A percentile compares a stretch with the other conserved stretches of the same genome.
phyloP scores from a whole-genome alignment of 345 rosid species.

The Citrus unshiu region DNA sequence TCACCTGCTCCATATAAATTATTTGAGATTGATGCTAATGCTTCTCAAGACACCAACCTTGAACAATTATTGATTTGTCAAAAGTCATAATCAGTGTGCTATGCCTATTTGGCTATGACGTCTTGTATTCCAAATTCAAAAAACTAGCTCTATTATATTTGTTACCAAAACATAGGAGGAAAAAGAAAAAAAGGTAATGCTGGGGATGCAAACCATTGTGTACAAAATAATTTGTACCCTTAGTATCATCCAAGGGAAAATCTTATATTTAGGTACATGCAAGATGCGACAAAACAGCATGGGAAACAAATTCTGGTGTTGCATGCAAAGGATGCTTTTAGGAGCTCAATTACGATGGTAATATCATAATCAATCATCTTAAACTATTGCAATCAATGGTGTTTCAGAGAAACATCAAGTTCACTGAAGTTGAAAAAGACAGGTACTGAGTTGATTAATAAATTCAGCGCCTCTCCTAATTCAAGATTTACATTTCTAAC shows the following conservation, averaged over 20 bases:
- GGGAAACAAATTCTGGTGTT: neutral
- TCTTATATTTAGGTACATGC: too few relatives aligned
- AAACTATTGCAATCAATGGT: neutral
- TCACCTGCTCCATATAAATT: constrained; percentile 43
- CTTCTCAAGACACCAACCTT: neutral
- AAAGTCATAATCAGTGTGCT: neutral
- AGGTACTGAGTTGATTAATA: neutral
- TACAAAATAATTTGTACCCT: neutral
- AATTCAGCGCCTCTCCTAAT: neutral
- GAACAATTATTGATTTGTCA: neutral
- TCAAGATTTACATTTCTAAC: neutral
- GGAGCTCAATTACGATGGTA: neutral
- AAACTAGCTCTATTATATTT: neutral
- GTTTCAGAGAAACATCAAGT: neutral
- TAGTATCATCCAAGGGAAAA: too few relatives aligned
- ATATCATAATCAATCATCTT: neutral
- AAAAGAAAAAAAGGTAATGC: neutral
- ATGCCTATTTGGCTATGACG: neutral
- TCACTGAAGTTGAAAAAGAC: neutral
- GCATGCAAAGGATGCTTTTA: neutral
- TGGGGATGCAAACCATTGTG: neutral
- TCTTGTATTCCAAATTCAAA: neutral
- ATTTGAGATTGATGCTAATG: neutral
- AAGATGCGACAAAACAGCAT: neutral
- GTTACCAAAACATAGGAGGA: neutral